Evolutionary conservation across 805 yeast genomes (phyloP).

Genomic region (Teunomyces pallodes): DNA sequence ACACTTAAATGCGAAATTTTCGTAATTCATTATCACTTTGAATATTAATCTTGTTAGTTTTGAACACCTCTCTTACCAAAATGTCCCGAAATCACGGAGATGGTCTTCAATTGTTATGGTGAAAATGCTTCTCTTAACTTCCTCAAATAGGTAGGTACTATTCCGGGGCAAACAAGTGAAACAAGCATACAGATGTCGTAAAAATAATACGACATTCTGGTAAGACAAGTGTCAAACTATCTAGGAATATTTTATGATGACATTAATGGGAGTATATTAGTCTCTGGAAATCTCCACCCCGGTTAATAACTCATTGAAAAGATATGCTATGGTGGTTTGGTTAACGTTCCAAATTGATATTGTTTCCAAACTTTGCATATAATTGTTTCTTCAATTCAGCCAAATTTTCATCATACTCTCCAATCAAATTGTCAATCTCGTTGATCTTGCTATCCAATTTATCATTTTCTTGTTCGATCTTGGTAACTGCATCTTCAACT

Average conservation of each 20-base stretch:
- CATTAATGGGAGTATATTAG: background rate
- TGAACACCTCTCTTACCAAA: no score
- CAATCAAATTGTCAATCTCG: constrained; percentile 45
- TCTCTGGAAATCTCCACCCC: background rate
- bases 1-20: background rate
- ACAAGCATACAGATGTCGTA: no score
- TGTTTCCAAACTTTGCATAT: constrained; percentile 85
- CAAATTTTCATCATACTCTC: constrained; percentile 53
- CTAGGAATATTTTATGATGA: background rate
- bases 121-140: no score
- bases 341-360: constrained; percentile 76
- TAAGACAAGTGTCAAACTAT: no score
- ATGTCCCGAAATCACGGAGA: no score
- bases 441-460: constrained; percentile 50
- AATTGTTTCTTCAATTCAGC: constrained; percentile 63
- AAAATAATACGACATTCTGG: no score
- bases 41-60: no score
- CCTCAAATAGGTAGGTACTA: no score
- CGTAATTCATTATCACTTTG: background rate
- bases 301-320: no score
- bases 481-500: constrained; percentile 63
- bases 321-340: no score
- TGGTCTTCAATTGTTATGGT: no score
- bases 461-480: constrained; percentile 63
- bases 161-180: no score